A percentile compares a stretch with the other conserved stretches of the same genome.
Evolutionary conservation across 2,329 filamentous ascomycete genomes (phyloP).

Genomic region (Cladobotryum mycophilum): DNA sequence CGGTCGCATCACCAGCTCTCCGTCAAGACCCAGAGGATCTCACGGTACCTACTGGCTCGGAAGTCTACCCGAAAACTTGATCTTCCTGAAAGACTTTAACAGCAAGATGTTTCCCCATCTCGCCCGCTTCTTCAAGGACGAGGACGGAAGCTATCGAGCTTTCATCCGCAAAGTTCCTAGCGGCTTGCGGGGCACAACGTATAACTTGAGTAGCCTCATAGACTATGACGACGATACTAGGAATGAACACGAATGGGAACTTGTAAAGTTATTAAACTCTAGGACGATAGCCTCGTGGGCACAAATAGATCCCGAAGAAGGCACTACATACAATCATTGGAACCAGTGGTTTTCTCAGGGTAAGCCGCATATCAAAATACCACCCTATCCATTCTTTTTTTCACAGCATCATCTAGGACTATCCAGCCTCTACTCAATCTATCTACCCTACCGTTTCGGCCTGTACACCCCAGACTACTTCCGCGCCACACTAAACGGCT

Average conservation of each 20-base stretch:
- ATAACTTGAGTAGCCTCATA: not conserved
- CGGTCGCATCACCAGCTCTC: not conserved
- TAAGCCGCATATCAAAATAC: not conserved
- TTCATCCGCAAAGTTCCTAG: slow-evolving; percentile 1
- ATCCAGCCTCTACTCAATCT: slow-evolving; percentile 4
- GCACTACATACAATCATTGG: slow-evolving; percentile 1
- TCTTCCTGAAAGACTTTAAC: not conserved
- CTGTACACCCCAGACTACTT: slow-evolving; percentile 2
- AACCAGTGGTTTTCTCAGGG: slow-evolving; percentile 2
- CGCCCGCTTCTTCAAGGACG: slow-evolving; percentile 4
- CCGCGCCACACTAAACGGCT: slow-evolving; percentile 5
- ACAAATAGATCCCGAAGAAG: slow-evolving; percentile 3
- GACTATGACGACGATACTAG: slow-evolving; percentile 4
- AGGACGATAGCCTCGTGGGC: slow-evolving; percentile 2
- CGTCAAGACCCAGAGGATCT: not conserved
- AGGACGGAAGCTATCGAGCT: not conserved
- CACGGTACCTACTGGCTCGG: slow-evolving; percentile 1
- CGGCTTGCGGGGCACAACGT: not conserved
- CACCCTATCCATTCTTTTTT: not conserved
- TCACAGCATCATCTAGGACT: not conserved
- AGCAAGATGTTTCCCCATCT: slow-evolving; percentile 4
- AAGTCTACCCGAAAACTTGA: not conserved
- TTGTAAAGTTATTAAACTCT: not conserved
- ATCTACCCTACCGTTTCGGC: slow-evolving; percentile 6
- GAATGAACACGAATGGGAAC: slow-evolving; percentile 2